Evolutionary conservation across 1,139 yeast species (phyloP).

Genomic region (Magnusiomyces ingens): DNA sequence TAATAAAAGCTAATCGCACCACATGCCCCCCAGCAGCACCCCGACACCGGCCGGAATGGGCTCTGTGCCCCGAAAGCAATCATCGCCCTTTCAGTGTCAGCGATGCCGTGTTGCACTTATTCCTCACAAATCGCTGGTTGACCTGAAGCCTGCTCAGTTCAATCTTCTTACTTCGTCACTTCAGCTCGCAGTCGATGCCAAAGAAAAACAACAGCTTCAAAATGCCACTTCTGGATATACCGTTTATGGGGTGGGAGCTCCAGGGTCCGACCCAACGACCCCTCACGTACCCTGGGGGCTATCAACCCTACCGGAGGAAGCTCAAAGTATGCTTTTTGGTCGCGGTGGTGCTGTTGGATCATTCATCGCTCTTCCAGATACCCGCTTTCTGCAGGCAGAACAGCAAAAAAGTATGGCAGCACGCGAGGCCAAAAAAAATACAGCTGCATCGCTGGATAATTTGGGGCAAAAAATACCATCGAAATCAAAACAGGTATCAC

Average conservation of each 20-base stretch:
- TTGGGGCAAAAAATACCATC: no score
- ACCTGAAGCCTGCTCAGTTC: slow-evolving; percentile 48
- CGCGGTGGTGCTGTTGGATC: slow-evolving; percentile 14
- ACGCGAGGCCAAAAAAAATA: background rate
- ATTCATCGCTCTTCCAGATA: slow-evolving; percentile 14
- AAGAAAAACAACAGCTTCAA: slow-evolving; percentile 2
- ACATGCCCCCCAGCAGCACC: no score
- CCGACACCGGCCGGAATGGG: no score
- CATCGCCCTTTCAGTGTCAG: slow-evolving; percentile 39
- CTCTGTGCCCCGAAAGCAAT: no score
- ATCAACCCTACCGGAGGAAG: slow-evolving; percentile 13
- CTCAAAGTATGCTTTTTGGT: slow-evolving; percentile 8
- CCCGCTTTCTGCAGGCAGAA: slow-evolving; percentile 2
- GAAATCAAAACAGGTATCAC: no score
- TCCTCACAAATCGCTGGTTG: slow-evolving; percentile 48
- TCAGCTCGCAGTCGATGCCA: slow-evolving; percentile 14
- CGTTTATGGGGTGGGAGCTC: background rate
- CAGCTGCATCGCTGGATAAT: no score
- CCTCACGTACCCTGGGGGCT: slow-evolving; percentile 14
- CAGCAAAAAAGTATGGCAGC: background rate
- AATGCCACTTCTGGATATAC: background rate
- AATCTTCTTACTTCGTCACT: slow-evolving; percentile 34
- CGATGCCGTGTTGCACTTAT: slow-evolving; percentile 53
- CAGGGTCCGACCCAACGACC: background rate
- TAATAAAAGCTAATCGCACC: no score